Base-by-base conservation (phyloP, 176 grass and related monocot genomes). In the Oryza longistaminata region DNA sequence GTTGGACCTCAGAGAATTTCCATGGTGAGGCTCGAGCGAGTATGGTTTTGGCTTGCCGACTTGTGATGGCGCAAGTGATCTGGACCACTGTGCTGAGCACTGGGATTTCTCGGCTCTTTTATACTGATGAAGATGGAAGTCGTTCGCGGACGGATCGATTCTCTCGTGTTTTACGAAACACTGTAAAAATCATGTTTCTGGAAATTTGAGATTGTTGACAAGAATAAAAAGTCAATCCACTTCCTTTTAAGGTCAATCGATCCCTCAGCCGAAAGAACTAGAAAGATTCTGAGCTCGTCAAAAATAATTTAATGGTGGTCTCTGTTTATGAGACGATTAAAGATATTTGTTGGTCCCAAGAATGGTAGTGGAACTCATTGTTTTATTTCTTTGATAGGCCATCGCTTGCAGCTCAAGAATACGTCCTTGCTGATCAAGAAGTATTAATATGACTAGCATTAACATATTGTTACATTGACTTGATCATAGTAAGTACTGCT, bases 1-100 rank as follows among this genome's bases (percentile, higher is more conserved):
- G 77, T 66, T 86, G 11, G 69, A 40, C n/a, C 25, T 24, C 19
- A n/a, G 64, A 84, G 58, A 89, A 17, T n/a, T 17, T 90, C 88
- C 93, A 90, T 92, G 42, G 45, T 9, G 71, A 46, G n/a, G 42
- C 37, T 39, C 6, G 37, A 39, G 37, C 37, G 37, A 46, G 42
- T n/a, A 8, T 48, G 12, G 46, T 14, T 14, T n/a, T n/a, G n/a
- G n/a, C n/a, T n/a, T n/a, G n/a, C n/a, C n/a, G n/a, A n/a, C n/a
- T n/a, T n/a, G n/a, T n/a, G n/a, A n/a, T n/a, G n/a, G n/a, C n/a
- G n/a, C n/a, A n/a, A n/a, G n/a, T n/a, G 55, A 61, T 45, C 12
- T 43, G 16, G n/a, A 27, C 26, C 26, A 27, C 26, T 27, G 26
- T 27, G 26, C 26, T 27, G 26, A 27, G 26, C 26, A 27, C 26